Evolutionary conservation across 1,284 basidiomycete species (phyloP).

Genomic region (Vanrija humicola): DNA sequence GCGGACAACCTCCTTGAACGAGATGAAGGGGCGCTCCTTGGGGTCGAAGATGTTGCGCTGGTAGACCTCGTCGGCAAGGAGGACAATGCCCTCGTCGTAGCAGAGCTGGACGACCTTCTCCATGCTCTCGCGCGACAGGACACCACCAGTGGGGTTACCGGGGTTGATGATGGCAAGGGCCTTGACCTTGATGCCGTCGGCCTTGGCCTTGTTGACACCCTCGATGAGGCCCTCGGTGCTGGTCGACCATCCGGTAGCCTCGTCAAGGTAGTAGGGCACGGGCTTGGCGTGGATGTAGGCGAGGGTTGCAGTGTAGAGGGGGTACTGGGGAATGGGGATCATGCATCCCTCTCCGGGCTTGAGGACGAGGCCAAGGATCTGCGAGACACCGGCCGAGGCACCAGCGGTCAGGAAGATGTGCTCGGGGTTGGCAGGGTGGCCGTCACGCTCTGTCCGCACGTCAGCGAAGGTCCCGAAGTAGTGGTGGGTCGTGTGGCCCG

Average conservation of each 20-base stretch:
- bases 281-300: conserved; percentile 77
- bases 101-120: conserved; percentile 71
- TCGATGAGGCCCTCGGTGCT: conserved; percentile 65
- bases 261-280: conserved; percentile 85
- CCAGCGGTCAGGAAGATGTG: conserved; percentile 92
- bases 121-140: conserved; percentile 69
- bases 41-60: conserved; percentile 79
- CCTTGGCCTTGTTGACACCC: conserved; percentile 64
- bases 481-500: neutral
- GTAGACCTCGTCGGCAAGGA: conserved; percentile 94
- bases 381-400: conserved; percentile 85
- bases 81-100: conserved; percentile 76
- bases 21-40: conserved; percentile 68
- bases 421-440: conserved; percentile 74
- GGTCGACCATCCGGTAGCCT: conserved; percentile 79
- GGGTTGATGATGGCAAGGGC: conserved; percentile 94
- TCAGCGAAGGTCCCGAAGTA: neutral
- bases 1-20: conserved; percentile 82
- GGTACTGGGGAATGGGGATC: conserved; percentile 98
- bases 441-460: conserved; percentile 68
- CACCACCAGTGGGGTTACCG: conserved; percentile 87
- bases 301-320: conserved; percentile 91
- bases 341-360: conserved; percentile 46
- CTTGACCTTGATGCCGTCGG: conserved; percentile 64
- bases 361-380: conserved; percentile 59